Conservation (phyloP, 139 green algal genomes). For the Chlamydomonas sphaeroides region DNA sequence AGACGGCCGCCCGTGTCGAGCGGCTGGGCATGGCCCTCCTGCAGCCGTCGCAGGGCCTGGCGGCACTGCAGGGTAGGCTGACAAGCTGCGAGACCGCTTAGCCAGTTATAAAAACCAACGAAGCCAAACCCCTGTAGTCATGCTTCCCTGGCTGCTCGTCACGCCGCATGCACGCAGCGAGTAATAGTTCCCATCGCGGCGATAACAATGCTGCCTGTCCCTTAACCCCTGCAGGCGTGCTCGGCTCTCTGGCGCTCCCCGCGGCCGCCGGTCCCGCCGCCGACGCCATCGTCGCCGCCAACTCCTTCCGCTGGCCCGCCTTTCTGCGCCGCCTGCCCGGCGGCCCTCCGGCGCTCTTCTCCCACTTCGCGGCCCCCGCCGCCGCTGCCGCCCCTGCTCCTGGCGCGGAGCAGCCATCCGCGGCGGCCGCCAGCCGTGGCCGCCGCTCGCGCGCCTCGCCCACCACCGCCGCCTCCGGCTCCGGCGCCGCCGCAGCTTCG, state of each 20-base stretch:
- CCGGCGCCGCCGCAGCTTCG: neutral
- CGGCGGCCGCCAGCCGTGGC: too few species aligned
- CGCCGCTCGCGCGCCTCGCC: neutral
- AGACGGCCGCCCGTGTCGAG: slow-evolving; percentile 63
- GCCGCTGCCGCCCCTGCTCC: neutral
- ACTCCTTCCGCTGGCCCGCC: slow-evolving; percentile 71
- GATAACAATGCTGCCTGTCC: too few species aligned
- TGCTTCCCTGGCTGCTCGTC: too few species aligned
- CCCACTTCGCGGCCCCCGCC: neutral
- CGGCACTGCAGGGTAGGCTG: slow-evolving; percentile 46
- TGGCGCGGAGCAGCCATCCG: neutral
- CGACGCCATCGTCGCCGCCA: slow-evolving; percentile 57
- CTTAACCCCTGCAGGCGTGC: slow-evolving; percentile 25
- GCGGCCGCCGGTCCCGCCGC: too few species aligned
- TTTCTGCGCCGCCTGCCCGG: slow-evolving; percentile 63
- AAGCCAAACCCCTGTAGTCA: too few species aligned
- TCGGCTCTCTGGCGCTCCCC: neutral
- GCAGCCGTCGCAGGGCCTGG: slow-evolving; percentile 61
- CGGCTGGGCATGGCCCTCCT: slow-evolving; percentile 75
- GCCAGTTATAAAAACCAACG: too few species aligned
- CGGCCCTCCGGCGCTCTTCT: slow-evolving; percentile 34
- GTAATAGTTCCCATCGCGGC: too few species aligned
- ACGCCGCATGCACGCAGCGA: too few species aligned
- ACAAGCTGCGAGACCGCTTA: too few species aligned
- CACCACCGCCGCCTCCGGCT: neutral